Base-by-base conservation (phyloP, 306 rosid genomes). In the Hippophae tibetana region DNA sequence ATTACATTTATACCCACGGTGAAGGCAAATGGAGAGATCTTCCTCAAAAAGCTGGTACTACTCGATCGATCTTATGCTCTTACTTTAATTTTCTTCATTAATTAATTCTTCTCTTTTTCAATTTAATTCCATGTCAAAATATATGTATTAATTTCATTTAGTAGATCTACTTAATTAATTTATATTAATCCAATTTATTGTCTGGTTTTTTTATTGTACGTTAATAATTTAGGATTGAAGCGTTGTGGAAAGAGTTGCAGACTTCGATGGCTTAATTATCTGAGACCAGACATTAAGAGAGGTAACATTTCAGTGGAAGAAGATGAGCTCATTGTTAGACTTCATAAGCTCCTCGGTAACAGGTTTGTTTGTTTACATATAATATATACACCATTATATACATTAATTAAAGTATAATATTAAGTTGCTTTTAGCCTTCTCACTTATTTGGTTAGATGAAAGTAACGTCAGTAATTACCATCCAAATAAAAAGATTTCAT, bases 221-320 rank as follows among this genome's bases (percentile, higher is more conserved):
- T 41, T 13, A 14, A 40, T n/a, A 23, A 6, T 62, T 57, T 23
- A 71, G 75, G 70, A 9, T 43, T 71, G 52, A 71, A 58, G 14
- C 31, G 75, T 40, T 71, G 70, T 25, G 75, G 75, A 49, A 71
- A 71, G 65, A 71, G 75, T 52, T 71, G 75, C 66, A 59, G 75
- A 54, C 75, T 71, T 0, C 61, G 75, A 40, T 71, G 75, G 75
- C 45, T 64, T 43, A 71, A 71, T 50, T 71, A 71, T 58, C 57
- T 71, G 10, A 18, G 75, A 25, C 75, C 75, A 41, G 70, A 58
- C n/a, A 71, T 71, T 47, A 71, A 58, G 66, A 64, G 70, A 64
- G 66, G 75, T 11, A 71, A 71, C 56, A 57, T 71, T 14, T 58
- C 70, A 6, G 43, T 25, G 10, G 75, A 71, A 14, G 75, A 71